Evolutionary conservation across 805 yeast genomes (phyloP).

Genomic region (Ogataea nitratoaversa): DNA sequence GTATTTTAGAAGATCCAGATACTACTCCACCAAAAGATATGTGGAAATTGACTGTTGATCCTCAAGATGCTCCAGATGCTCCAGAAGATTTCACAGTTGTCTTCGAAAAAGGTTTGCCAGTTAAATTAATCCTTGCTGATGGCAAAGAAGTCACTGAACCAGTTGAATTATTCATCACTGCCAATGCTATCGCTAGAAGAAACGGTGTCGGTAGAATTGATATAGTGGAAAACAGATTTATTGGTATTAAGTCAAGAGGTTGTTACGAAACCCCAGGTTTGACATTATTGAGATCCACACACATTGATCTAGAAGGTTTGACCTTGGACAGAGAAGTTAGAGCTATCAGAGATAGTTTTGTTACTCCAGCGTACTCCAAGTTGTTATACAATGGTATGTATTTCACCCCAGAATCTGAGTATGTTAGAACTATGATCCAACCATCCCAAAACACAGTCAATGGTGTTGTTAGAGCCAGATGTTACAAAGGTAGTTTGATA

Average conservation of each 20-base stretch:
- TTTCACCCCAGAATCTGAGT: slow-evolving; percentile 98
- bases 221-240: slow-evolving; percentile 98
- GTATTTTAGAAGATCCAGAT: slow-evolving; percentile 97
- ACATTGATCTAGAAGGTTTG: slow-evolving; percentile 94
- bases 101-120: slow-evolving; percentile 85
- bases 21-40: slow-evolving; percentile 99
- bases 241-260: slow-evolving; percentile 98
- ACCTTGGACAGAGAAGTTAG: slow-evolving; percentile 97
- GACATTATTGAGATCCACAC: slow-evolving; percentile 88
- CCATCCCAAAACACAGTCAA: slow-evolving; percentile 95
- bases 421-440: slow-evolving; percentile 84
- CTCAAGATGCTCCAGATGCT: slow-evolving; percentile 86
- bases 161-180: slow-evolving; percentile 86
- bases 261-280: slow-evolving; percentile 99
- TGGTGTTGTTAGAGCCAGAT: slow-evolving; percentile 91
- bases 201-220: slow-evolving; percentile 99
- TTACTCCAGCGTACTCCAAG: slow-evolving; percentile 86
- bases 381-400: slow-evolving; percentile 95
- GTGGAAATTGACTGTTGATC: slow-evolving; percentile 99
- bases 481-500: slow-evolving; percentile 83
- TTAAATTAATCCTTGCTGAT: slow-evolving; percentile 65
- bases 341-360: slow-evolving; percentile 93
- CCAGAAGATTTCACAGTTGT: slow-evolving; percentile 87
- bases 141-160: slow-evolving; percentile 69
- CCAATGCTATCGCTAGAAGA: slow-evolving; percentile 95